Base-by-base conservation (phyloP, 768 basidiomycete species). In the Tulasnella sp. region DNA sequence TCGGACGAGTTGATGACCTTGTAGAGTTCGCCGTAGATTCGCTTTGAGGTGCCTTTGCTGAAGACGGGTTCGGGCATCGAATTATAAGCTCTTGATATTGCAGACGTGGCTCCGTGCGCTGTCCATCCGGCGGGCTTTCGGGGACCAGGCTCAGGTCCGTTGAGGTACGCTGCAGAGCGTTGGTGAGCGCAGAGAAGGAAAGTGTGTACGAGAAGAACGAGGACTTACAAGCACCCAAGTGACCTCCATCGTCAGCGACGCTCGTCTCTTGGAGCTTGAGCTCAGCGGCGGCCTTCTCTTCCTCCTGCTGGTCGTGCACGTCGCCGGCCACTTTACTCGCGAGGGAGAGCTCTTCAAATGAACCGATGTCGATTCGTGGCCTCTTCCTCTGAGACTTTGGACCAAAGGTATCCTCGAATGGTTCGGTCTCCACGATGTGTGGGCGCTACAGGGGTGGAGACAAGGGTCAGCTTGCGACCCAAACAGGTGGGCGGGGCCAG, bases 1-100 rank as follows among this genome's bases (percentile, higher is more conserved):
- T n/a, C 97, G 9, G 96, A 97, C 2, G 97, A 99, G 85, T 99
- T 98, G 84, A 99, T 96, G 82, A 99, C 97, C 85, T 99, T 99
- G 89, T 99, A 99, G 9, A 99, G 88, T 85, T 99, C 97, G 80
- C 96, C 97, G 86, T 98, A 99, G 80, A 99, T 99, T 31, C 97
- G 92, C 46, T 93, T 89, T 16, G 96, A 97, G 1, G 97, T 98
- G 48, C 97, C 97, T 85, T 99, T 99, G 75, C 93, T 90, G 83
- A 96, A 98, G 79, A 97, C 95, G 14, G 96, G 95, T 82, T 97
- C 96, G 82, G 92, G 77, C 24, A 78, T 71, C 8, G 71, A n/a
- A 24, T 40, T 52, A 21, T 78, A 78, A 10, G 76, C 12, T 8
- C 56, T 34, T 24, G 27, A 38, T 39, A 77, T 52, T 1, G 76